Evolutionary conservation across 352 stramenopile genomes (phyloP).

Genomic region (Phytophthora sojae): DNA sequence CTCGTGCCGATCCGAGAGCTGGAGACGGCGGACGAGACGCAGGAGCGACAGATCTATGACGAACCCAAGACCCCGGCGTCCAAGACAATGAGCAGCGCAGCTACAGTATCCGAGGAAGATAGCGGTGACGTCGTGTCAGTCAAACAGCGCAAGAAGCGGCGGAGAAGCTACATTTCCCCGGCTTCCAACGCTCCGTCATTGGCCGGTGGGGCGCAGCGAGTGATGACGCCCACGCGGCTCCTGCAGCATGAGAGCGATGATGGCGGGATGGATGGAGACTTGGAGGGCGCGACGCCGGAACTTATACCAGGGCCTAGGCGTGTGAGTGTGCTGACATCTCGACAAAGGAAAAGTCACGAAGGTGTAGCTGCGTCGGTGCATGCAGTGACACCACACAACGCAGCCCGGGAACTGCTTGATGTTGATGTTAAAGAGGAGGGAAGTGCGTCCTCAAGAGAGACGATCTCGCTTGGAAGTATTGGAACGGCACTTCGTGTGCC

Average conservation of each 20-base stretch:
- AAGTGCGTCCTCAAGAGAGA: slow-evolving; percentile 21
- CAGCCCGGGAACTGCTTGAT: background rate
- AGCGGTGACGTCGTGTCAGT: slow-evolving; percentile 2
- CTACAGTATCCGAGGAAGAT: background rate
- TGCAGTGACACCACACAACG: slow-evolving; percentile 9
- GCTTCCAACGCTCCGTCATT: slow-evolving; percentile 54
- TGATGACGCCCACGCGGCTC: slow-evolving; percentile 58
- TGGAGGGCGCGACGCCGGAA: slow-evolving; percentile 28
- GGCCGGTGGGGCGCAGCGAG: slow-evolving; percentile 60
- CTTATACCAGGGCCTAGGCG: slow-evolving; percentile 27
- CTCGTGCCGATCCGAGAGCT: slow-evolving; percentile 1
- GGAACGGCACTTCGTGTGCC: slow-evolving; percentile 23
- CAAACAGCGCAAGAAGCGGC: slow-evolving; percentile 43
- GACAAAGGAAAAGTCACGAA: slow-evolving; percentile 21
- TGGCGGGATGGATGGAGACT: slow-evolving; percentile 36
- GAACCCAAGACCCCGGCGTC: background rate
- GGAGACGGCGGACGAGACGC: background rate
- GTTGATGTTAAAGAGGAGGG: slow-evolving; percentile 16
- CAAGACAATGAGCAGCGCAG: background rate
- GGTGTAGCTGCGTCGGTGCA: slow-evolving; percentile 3
- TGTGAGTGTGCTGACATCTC: slow-evolving; percentile 29
- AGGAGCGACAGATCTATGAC: background rate
- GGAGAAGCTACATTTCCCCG: slow-evolving; percentile 62
- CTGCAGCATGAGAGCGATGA: slow-evolving; percentile 38
- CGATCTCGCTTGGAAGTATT: slow-evolving; percentile 33